Conservation (phyloP, 768 basidiomycete genomes). For the Boletus reticulatus region DNA sequence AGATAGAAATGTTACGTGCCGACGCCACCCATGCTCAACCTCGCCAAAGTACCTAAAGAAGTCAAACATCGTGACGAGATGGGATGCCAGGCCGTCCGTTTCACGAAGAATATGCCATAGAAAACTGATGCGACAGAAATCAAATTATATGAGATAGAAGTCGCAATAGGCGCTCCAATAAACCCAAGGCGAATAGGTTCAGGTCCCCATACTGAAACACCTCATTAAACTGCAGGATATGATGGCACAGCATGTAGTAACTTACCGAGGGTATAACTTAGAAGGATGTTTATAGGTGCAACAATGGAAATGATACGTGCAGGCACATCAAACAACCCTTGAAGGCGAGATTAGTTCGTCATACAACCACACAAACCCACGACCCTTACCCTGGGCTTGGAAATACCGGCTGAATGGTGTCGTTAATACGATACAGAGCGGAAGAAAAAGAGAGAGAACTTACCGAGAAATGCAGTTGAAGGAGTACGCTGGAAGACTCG, state of each 20-base stretch:
- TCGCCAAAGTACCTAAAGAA: conserved; percentile 63
- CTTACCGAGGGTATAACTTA: conserved; percentile 82
- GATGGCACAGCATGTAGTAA: neutral
- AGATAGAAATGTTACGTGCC: conserved; percentile 36
- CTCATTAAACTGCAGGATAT: conserved; percentile 42
- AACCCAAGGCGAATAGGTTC: conserved; percentile 76
- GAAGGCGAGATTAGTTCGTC: conserved; percentile 1
- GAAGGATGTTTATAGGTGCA: conserved; percentile 78
- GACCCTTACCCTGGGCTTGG: conserved; percentile 74
- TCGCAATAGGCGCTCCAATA: conserved; percentile 89
- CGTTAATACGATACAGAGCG: conserved; percentile 51
- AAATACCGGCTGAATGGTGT: conserved; percentile 43
- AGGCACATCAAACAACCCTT: conserved; percentile 79
- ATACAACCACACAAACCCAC: conserved; percentile 15
- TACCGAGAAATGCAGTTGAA: conserved; percentile 54
- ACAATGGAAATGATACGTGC: conserved; percentile 79
- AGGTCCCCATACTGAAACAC: conserved; percentile 87
- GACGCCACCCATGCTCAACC: conserved; percentile 79
- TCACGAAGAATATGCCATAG: conserved; percentile 66
- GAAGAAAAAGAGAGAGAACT: neutral
- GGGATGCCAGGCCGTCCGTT: conserved; percentile 82
- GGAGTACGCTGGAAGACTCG: conserved; percentile 75
- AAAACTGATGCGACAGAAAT: conserved; percentile 58
- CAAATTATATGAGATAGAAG: conserved; percentile 84
- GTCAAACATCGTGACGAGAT: conserved; percentile 63